These are phyloP conservation scores for Leishmania braziliensis DNA, from an alignment of 208 protist genomes.

Conservation along the genomic window DNA sequence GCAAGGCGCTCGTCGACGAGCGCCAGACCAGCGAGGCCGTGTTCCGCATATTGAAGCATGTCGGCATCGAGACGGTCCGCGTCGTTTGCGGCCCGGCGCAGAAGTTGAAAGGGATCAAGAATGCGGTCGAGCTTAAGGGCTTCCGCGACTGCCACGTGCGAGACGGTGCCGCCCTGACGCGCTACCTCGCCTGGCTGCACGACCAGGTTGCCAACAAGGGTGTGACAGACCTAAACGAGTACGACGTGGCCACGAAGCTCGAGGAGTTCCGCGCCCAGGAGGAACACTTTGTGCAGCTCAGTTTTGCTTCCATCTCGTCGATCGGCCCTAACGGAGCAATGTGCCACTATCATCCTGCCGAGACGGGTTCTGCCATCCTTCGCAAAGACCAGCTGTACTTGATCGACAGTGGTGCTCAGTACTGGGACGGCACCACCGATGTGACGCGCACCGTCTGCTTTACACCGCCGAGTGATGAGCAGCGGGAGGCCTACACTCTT, in stretches of 20 bases:
- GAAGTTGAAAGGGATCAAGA: constrained; percentile 93
- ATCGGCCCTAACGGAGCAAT: constrained; percentile 93
- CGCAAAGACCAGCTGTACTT: constrained; percentile 88
- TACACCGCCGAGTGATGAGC: constrained; percentile 41
- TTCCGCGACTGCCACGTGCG: constrained; percentile 93
- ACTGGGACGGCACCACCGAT: constrained; percentile 96
- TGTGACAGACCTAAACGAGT: constrained; percentile 85
- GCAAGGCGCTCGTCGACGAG: constrained; percentile 70
- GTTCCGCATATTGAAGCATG: constrained; percentile 40
- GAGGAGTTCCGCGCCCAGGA: constrained; percentile 75
- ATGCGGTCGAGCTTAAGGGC: constrained; percentile 89
- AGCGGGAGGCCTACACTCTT: constrained; percentile 93
- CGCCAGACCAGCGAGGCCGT: constrained; percentile 77
- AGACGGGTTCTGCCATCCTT: constrained; percentile 64
- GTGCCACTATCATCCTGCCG: constrained; percentile 93
- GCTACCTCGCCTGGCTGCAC: constrained; percentile 93
- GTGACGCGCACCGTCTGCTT: constrained; percentile 97
- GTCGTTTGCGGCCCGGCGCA: constrained; percentile 73
- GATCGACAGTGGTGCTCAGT: constrained; percentile 96
- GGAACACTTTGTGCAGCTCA: constrained; percentile 88
- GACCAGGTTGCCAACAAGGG: constrained; percentile 57
- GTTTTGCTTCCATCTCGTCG: constrained; percentile 93
- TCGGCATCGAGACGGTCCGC: constrained; percentile 35
- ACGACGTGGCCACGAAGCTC: constrained; percentile 74
- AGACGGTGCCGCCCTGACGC: constrained; percentile 92